These are phyloP conservation scores for Lagerstroemia speciosa DNA, from an alignment of 345 rosid genomes.

Conservation along the genomic window DNA sequence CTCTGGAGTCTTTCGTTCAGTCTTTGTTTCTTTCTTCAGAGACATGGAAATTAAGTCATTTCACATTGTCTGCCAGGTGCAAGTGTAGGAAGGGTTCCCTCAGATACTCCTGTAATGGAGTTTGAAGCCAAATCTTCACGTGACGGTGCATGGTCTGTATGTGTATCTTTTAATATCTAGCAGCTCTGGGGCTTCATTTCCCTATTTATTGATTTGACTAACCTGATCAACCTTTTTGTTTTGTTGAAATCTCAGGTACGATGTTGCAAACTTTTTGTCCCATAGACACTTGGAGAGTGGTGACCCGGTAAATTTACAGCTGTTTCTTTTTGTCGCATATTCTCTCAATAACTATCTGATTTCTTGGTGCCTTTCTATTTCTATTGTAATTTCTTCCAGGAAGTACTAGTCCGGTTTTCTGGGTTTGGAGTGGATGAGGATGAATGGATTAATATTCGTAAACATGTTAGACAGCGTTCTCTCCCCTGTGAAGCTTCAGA, in stretches of 20 bases:
- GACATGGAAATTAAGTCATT: background rate
- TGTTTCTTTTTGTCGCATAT: background rate
- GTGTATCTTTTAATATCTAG: conserved; percentile 5
- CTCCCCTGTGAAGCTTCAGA: conserved; percentile 99
- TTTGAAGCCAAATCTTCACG: conserved; percentile 95
- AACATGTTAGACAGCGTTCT: conserved; percentile 80
- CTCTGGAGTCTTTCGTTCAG: no score
- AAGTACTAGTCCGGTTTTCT: conserved; percentile 83
- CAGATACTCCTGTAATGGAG: conserved; percentile 64
- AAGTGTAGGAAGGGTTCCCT: conserved; percentile 41
- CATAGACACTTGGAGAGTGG: conserved; percentile 65
- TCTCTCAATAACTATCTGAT: background rate
- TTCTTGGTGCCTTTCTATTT: background rate
- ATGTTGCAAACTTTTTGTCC: conserved; percentile 63
- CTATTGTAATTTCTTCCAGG: conserved; percentile 41
- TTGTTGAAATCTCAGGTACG: conserved; percentile 51
- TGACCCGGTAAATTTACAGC: conserved; percentile 47
- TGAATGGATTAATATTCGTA: conserved; percentile 88
- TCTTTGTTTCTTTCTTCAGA: background rate
- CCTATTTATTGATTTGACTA: background rate
- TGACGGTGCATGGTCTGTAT: conserved; percentile 94
- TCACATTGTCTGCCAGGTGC: conserved; percentile 30
- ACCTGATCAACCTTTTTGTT: background rate
- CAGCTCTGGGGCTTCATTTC: background rate
- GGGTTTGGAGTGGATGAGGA: conserved; percentile 97